Base-by-base conservation (phyloP, 371 early-diverging fungal genomes). In the Lichtheimia corymbifera region DNA sequence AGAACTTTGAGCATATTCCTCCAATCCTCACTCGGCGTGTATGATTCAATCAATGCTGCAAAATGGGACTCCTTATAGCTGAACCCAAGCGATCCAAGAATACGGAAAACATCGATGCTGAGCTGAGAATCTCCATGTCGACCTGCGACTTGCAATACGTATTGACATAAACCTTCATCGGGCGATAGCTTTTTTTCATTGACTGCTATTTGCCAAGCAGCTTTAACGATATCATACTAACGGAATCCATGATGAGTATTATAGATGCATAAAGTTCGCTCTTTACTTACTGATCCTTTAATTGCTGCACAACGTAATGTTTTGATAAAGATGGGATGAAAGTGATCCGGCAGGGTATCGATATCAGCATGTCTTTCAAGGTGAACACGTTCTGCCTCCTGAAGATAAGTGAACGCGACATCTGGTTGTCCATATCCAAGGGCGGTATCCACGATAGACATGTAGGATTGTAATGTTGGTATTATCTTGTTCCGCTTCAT, bases 41-140 rank as follows among this genome's bases (percentile, higher is more conserved):
- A 89, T 3, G 91, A 77, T 30, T 87, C 86, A 5, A 91, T 64
- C n/a, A 92, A 59, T 13, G 88, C 81, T 41, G 81, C 79, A 64
- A 89, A 82, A 54, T 91, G 90, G 5, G 67, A 69, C 41, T 86
- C 88, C 11, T 68, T 62, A 40, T 84, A 76, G 0, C 74, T 64
- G 50, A 74, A 79, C 12, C 80, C 87, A 11, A 55, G 47, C 3
- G 63, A 62, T 4, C 75, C 79, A 62, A 91, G 63, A 0, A 63
- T 54, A 18, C 76, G 69, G 11, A 91, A 64, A 3, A 87, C 83
- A 35, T 77, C 74, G 14, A 73, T 68, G 1, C 89, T 85, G 18
- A 92, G 55, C 20, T 55, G 51, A 0, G 83, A 68, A 17, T 89
- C 86, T 9, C 76, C 83, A 18, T 63, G 43, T 9, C 77, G 74